Conservation (phyloP, 495 filamentous ascomycete genomes). For the Pseudotulostoma volvatum region DNA sequence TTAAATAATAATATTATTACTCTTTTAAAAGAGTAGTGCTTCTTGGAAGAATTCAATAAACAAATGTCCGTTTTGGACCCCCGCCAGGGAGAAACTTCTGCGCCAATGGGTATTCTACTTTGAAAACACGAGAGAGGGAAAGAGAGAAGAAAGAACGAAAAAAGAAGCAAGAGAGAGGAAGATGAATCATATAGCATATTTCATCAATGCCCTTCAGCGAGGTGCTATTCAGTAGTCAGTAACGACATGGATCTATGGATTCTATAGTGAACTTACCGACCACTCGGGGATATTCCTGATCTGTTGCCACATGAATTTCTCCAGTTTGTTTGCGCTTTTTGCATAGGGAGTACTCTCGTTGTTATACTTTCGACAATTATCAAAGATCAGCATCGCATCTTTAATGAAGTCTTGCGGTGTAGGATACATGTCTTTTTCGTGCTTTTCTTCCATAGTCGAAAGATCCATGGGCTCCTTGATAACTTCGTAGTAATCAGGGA, state of each 20-base stretch:
- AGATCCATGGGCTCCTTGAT: constrained; percentile 98
- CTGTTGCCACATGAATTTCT: constrained; percentile 94
- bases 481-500: constrained; percentile 93
- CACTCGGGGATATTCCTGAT: constrained; percentile 90
- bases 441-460: constrained; percentile 86
- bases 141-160: too few relatives aligned
- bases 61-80: background rate
- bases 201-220: background rate
- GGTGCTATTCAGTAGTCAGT: background rate
- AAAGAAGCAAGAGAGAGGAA: too few relatives aligned
- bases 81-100: background rate
- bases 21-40: too few relatives aligned
- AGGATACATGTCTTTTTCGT: constrained; percentile 82
- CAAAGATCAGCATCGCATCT: constrained; percentile 81
- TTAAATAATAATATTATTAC: too few relatives aligned
- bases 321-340: constrained; percentile 86
- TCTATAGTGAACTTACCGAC: constrained; percentile 42
- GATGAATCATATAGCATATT: too few relatives aligned
- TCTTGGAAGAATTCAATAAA: background rate
- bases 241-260: background rate
- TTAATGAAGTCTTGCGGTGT: constrained; percentile 86
- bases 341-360: constrained; percentile 90
- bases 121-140: too few relatives aligned
- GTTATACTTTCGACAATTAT: constrained; percentile 92
- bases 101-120: background rate